Conservation (phyloP, 208 protist species). For the Wallacemonas sp. region DNA sequence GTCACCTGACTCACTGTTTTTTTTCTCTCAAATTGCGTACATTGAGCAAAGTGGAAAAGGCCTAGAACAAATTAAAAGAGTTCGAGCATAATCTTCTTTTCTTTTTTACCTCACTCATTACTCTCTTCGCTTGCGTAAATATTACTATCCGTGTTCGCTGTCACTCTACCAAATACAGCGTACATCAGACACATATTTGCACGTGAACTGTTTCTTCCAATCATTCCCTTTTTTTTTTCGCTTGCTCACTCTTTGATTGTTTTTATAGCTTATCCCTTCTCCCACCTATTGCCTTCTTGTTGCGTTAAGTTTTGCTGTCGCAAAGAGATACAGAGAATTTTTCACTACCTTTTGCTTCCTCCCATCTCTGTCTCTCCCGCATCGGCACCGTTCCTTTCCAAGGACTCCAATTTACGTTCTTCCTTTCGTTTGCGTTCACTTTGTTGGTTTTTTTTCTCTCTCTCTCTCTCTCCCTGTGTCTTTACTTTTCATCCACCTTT, state of each 20-base stretch:
- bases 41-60: too few species aligned
- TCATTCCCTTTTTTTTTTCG: conserved; percentile 3
- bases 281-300: too few species aligned
- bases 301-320: conserved; percentile 9
- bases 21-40: too few species aligned
- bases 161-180: not conserved
- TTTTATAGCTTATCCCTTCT: conserved; percentile 1
- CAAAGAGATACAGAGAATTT: too few species aligned
- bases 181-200: not conserved
- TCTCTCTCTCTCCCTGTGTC: not conserved
- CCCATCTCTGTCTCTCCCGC: too few species aligned
- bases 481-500: not conserved
- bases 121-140: not conserved
- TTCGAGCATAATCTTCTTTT: too few species aligned
- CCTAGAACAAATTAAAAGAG: too few species aligned
- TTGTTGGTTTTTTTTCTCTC: conserved; percentile 13
- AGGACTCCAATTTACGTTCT: conserved; percentile 7
- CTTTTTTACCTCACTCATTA: too few species aligned
- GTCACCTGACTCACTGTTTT: too few species aligned
- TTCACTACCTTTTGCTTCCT: not conserved
- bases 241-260: conserved; percentile 4
- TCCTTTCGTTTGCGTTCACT: conserved; percentile 10
- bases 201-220: conserved; percentile 1
- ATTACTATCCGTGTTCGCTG: not conserved
- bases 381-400: too few species aligned